Conservation (phyloP, 495 filamentous ascomycete genomes). For the Trichocladium antarcticum region DNA sequence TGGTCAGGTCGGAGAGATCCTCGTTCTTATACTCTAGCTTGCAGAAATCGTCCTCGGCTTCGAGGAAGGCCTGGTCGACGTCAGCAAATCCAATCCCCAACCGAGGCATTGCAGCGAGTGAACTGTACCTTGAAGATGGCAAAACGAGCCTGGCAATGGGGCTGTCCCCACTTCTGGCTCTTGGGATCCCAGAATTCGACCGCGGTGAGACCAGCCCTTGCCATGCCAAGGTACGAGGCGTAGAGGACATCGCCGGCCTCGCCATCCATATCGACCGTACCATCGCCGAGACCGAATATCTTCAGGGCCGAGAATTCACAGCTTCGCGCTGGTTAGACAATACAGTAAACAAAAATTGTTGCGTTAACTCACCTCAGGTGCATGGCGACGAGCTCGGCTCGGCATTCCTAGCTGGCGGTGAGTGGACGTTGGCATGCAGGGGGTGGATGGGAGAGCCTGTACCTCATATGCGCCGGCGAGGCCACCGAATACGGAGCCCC, state of each 20-base stretch:
- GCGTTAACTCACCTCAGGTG: slow-evolving; percentile 57
- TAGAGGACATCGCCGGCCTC: slow-evolving; percentile 81
- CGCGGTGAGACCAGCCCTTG: slow-evolving; percentile 70
- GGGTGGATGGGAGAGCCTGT: neutral
- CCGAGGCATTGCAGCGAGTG: neutral
- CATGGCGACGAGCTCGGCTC: slow-evolving; percentile 85
- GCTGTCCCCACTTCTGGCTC: slow-evolving; percentile 83
- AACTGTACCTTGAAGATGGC: slow-evolving; percentile 54
- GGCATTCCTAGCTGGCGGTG: slow-evolving; percentile 32
- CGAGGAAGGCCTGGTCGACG: slow-evolving; percentile 60
- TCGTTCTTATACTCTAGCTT: slow-evolving; percentile 60
- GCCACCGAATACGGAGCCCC: slow-evolving; percentile 82
- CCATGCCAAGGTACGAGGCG: slow-evolving; percentile 81
- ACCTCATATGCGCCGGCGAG: slow-evolving; percentile 82
- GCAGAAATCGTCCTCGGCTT: slow-evolving; percentile 71
- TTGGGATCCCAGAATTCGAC: slow-evolving; percentile 86
- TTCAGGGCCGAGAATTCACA: slow-evolving; percentile 81
- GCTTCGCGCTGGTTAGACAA: slow-evolving; percentile 32
- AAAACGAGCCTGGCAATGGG: slow-evolving; percentile 91
- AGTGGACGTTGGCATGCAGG: neutral
- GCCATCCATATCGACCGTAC: slow-evolving; percentile 53
- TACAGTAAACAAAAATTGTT: slow-evolving; percentile 39
- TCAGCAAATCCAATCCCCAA: neutral
- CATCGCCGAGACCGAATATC: slow-evolving; percentile 86
- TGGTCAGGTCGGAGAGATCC: slow-evolving; percentile 69